Base-by-base conservation (phyloP, 108 stramenopile species). In the Nannochloropsis salina region DNA sequence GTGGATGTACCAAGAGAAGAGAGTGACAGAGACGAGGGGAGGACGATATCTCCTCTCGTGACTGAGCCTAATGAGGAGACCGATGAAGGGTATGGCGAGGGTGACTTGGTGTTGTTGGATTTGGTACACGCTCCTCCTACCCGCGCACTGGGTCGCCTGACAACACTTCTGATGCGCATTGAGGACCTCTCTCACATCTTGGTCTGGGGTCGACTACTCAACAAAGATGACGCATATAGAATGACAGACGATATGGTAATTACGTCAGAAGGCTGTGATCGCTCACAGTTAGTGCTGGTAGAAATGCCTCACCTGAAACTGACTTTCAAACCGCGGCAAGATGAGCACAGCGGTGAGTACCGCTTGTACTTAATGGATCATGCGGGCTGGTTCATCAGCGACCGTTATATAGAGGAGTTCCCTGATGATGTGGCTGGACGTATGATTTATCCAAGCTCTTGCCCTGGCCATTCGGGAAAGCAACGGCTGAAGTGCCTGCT, bases 401-500 rank as follows among this genome's bases (percentile, higher is more conserved):
- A 74, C n/a, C 61, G 61, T 74, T 74, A 2, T 74, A 2, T 3
- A 6, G 20, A 74, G n/a, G 61, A 74, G 2, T 6, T n/a, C 2
- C 15, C 20, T n/a, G 61, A 74, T 15, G 8, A 15, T 6, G 8
- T 74, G 15, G 6, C 61, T 74, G 4, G 61, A n/a, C 20, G 61
- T 15, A 74, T n/a, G 20, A 15, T 74, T n/a, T 15, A 74, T 74
- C 61, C 61, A 74, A 31, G 31, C 31, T 31, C 31, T 31, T 31
- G 31, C 31, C 31, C 31, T 31, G 31, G 31, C 31, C 31, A 31
- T 31, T 31, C 31, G 31, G 61, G 61, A 15, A 74, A 74, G 61
- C 61, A n/a, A 74, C 15, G 61, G 61, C 61, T 74, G 15, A 4
- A 74, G n/a, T 15, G 61, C 5, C 61, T 90, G 44, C 42, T 90